Evolutionary conservation across 73 alveolate genomes (phyloP).

Genomic region (Paraurostyla sp.): DNA sequence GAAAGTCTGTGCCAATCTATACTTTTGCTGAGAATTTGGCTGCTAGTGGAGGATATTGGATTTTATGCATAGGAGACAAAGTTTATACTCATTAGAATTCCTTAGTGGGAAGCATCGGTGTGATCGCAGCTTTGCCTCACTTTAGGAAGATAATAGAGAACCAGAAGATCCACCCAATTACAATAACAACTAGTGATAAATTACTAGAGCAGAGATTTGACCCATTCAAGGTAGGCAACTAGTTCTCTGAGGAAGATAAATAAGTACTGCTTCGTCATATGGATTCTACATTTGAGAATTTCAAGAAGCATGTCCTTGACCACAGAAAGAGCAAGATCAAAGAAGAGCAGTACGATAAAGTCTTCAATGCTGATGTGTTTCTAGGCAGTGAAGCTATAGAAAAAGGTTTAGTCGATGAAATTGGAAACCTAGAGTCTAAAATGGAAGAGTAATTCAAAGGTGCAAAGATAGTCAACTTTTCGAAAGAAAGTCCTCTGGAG

Average conservation of each 20-base stretch:
- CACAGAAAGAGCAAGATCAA: neutral
- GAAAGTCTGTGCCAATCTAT: slow-evolving; percentile 22
- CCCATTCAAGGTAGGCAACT: neutral
- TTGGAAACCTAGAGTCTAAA: neutral
- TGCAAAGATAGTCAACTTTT: slow-evolving; percentile 13
- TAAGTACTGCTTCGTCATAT: neutral
- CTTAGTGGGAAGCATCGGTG: slow-evolving; percentile 36
- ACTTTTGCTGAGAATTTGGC: slow-evolving; percentile 28
- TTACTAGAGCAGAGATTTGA: slow-evolving; percentile 6
- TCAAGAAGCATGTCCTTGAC: neutral
- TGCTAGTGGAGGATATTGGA: slow-evolving; percentile 56
- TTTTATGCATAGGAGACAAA: slow-evolving; percentile 2
- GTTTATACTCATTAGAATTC: neutral
- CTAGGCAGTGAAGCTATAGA: slow-evolving; percentile 11
- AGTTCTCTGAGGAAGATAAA: neutral
- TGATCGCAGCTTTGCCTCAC: neutral
- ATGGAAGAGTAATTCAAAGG: slow-evolving; percentile 8
- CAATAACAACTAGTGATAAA: slow-evolving; percentile 26
- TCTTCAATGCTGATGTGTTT: slow-evolving; percentile 41
- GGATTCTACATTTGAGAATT: neutral
- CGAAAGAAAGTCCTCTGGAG: slow-evolving; percentile 3
- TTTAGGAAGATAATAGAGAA: neutral
- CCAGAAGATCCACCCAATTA: neutral
- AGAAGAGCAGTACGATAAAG: neutral
- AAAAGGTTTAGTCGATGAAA: slow-evolving; percentile 12